phyloP scores from a whole-genome alignment of 306 rosid genomes.

The Adenanthera pavonina region DNA sequence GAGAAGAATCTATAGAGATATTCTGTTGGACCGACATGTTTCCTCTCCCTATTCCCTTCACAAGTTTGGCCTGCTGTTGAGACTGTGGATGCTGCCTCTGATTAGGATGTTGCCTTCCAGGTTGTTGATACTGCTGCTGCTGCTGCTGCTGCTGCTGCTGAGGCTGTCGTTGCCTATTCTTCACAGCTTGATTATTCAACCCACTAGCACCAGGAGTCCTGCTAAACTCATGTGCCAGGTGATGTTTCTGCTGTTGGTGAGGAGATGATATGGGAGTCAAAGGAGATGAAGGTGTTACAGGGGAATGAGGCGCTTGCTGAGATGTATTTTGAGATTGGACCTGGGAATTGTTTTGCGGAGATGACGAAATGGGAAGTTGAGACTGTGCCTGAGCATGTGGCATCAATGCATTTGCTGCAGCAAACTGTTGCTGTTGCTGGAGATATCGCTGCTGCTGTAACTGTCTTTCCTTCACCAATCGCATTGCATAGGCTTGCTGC shows the following conservation, averaged over 20 bases:
- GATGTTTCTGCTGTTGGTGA: constrained; percentile 79
- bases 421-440: constrained; percentile 50
- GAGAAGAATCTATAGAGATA: constrained; percentile 64
- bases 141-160: constrained; percentile 65
- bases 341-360: constrained; percentile 65
- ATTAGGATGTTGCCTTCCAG: constrained; percentile 81
- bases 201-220: constrained; percentile 63
- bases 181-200: constrained; percentile 63
- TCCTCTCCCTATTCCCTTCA: constrained; percentile 80
- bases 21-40: constrained; percentile 59
- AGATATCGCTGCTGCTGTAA: constrained; percentile 64
- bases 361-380: constrained; percentile 67
- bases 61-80: constrained; percentile 70
- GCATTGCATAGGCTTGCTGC: constrained; percentile 70
- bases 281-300: constrained; percentile 64
- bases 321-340: constrained; percentile 64
- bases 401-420: constrained; percentile 63
- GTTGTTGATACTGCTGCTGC: constrained; percentile 66
- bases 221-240: constrained; percentile 59
- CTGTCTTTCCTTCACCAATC: constrained; percentile 65
- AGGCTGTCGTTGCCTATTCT: constrained; percentile 65
- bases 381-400: constrained; percentile 64
- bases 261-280: constrained; percentile 62
- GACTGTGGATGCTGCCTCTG: constrained; percentile 65
- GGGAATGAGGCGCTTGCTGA: constrained; percentile 55